phyloP scores from a whole-genome alignment of 345 rosid genomes.

The Dimocarpus longan region DNA sequence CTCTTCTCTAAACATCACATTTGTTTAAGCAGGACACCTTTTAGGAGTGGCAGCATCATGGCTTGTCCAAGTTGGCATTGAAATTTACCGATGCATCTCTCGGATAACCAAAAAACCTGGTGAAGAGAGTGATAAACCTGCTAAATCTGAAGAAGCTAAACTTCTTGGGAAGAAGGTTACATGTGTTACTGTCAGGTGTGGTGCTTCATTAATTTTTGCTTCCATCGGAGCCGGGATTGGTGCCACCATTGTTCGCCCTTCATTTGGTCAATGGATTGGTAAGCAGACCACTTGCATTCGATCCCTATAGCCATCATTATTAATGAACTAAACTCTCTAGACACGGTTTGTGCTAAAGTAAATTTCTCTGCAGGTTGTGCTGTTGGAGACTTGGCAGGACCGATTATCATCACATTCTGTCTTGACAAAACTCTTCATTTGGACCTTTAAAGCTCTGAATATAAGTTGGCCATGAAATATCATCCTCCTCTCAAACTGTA shows the following conservation, averaged over 20 bases:
- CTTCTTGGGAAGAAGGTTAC: slow-evolving; percentile 76
- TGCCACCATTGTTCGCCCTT: slow-evolving; percentile 72
- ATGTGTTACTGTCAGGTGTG: slow-evolving; percentile 64
- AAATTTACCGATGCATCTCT: slow-evolving; percentile 58
- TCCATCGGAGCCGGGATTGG: slow-evolving; percentile 93
- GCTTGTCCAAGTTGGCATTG: slow-evolving; percentile 89
- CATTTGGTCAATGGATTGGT: slow-evolving; percentile 95
- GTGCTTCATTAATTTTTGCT: slow-evolving; percentile 83
- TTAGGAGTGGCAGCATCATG: slow-evolving; percentile 86
- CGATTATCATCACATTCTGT: slow-evolving; percentile 60
- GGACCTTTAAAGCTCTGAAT: slow-evolving; percentile 33
- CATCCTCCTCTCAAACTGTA: slow-evolving; percentile 7
- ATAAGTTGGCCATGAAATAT: slow-evolving; percentile 2
- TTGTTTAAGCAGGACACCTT: slow-evolving; percentile 62
- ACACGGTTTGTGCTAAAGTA: neutral
- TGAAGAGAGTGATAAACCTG: slow-evolving; percentile 42
- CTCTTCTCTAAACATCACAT: slow-evolving; percentile 13
- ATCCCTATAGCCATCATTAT: neutral
- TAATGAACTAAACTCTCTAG: neutral
- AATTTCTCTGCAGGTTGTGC: slow-evolving; percentile 63
- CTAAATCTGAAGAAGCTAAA: slow-evolving; percentile 49
- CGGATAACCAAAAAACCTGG: slow-evolving; percentile 30
- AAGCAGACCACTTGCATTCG: slow-evolving; percentile 25
- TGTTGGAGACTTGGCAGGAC: slow-evolving; percentile 85
- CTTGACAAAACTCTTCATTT: slow-evolving; percentile 63